Base-by-base conservation (phyloP, 768 basidiomycete species). In the Kwoniella mangroviensis region DNA sequence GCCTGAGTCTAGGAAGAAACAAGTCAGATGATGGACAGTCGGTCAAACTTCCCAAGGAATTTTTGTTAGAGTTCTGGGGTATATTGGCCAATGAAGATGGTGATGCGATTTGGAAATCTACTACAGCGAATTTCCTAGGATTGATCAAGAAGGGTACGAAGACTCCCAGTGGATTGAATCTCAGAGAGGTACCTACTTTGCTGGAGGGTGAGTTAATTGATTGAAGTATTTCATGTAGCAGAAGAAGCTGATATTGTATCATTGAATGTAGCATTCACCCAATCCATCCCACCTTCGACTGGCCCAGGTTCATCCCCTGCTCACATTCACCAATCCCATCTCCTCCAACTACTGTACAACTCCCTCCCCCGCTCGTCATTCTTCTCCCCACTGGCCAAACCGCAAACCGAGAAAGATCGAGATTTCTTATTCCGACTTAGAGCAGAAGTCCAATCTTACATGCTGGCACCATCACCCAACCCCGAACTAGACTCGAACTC, bases 1-100 rank as follows among this genome's bases (percentile, higher is more conserved):
- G 65, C 0, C 28, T 77, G 13, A 68, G 58, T 59, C 49, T 74
- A n/a, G 70, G 61, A 15, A 61, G 54, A 21, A 63, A 58, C 69
- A 75, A 66, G 40, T 56, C 62, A n/a, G 70, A 71, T 41, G 73
- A 69, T n/a, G 68, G 49, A 15, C 73, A 60, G 12, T 42, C 21
- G 4, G 52, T 65, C 34, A 83, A 83, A 71, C 63, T 83, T 21
- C 80, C 80, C 0, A 81, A 78, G 58, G 82, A 83, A 67, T 81
- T 79, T 53, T 72, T 83, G 42, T 57, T 71, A 21, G 79, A 79
- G 34, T 81, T 83, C 57, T 83, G 82, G 82, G 75, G 73, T 34
- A 49, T 68, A 2, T 54, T 83, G 56, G 76, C 68, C 9, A 65
- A 55, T 58, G 82, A 83, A 63, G 66, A 79, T 1, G 82, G 82